Evolutionary conservation across 2,329 filamentous ascomycete species (phyloP).

Genomic region (Paecilomyces sp.): DNA sequence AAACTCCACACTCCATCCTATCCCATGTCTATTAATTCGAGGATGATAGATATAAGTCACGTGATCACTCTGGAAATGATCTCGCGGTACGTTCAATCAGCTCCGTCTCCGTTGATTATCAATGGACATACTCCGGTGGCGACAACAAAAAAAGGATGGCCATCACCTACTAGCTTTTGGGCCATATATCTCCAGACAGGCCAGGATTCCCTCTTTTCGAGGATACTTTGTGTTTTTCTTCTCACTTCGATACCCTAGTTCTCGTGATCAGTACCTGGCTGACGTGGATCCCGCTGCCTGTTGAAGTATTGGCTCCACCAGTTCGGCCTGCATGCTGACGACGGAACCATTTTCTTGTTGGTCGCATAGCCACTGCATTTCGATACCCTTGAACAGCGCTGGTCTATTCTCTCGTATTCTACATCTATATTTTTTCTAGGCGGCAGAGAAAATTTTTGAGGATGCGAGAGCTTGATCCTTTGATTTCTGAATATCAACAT

Average conservation of each 20-base stretch:
- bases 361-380: neutral
- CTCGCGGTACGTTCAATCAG: neutral
- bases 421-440: neutral
- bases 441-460: constrained; percentile 4
- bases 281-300: neutral
- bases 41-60: neutral
- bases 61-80: neutral
- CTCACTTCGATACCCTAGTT: neutral
- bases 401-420: neutral
- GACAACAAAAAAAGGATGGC: neutral
- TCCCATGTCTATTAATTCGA: neutral
- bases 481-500: constrained; percentile 47
- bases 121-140: neutral
- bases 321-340: neutral
- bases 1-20: neutral
- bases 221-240: neutral
- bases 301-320: neutral
- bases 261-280: neutral
- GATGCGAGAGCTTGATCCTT: constrained; percentile 40
- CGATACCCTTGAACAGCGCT: neutral
- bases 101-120: neutral
- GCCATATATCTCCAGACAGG: neutral
- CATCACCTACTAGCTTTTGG: neutral
- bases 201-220: neutral
- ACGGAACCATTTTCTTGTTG: neutral